Evolutionary conservation across 148 eudicot genomes (phyloP).

Genomic region (Heliamphora exappendiculata): DNA sequence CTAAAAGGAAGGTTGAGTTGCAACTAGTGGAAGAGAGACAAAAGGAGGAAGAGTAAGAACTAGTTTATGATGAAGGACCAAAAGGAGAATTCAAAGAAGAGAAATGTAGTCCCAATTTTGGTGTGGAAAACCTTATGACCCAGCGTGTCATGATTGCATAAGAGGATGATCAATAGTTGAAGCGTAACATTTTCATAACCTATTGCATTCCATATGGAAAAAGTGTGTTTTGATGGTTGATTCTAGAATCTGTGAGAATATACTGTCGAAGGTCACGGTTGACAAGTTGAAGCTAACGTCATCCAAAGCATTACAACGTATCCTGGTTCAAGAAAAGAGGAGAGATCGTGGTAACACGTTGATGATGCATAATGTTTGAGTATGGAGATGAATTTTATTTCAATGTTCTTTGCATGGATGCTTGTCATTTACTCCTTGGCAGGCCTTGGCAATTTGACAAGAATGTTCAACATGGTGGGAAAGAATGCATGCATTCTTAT

Average conservation of each 20-base stretch:
- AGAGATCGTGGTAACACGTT: no score
- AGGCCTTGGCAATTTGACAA: background rate
- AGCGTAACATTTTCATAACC: background rate
- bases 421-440: background rate
- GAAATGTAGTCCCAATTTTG: background rate
- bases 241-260: background rate
- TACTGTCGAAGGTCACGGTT: background rate
- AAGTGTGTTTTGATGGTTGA: background rate
- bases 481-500: background rate
- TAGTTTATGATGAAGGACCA: background rate
- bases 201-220: no score
- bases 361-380: no score
- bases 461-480: background rate
- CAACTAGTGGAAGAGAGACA: background rate
- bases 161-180: background rate
- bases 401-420: background rate
- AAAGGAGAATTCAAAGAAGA: background rate
- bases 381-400: background rate
- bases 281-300: background rate
- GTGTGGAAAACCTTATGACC: background rate
- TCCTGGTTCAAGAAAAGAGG: no score
- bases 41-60: background rate
- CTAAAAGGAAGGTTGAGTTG: background rate
- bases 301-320: background rate
- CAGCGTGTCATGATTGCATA: background rate